Evolutionary conservation across 345 rosid species (phyloP), one percentile per base, ranked within the genome.

Genomic region (Mallotus nudiflorus): DNA sequence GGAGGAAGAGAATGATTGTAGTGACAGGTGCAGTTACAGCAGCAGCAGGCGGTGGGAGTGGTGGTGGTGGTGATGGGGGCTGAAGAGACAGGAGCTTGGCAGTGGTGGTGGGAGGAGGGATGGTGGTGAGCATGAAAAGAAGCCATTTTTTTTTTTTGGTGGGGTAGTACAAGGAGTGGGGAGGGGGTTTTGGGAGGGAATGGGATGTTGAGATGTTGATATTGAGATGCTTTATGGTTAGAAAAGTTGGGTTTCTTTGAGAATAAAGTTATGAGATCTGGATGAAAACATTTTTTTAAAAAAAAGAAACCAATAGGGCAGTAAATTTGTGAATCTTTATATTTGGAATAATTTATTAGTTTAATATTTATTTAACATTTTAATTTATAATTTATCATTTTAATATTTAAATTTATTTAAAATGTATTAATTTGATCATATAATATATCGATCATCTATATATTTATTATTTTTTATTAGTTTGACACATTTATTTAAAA

Each of bases 131-230:
- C 9, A 42, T 4, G 46, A 1, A 42, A 42, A 33, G 81, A 78
- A 10, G 90, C 91, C 98, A 92, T 87, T 66, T 12, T 9, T 42
- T 42, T 33, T 33, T 33, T 33, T 31, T 29, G 54, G n/a, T 49
- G 31, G 45, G 69, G 27, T 68, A 29, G 39, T 1, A 19, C n/a
- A 44, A 22, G 31, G 71, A 59, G 57, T 28, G 67, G 22, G 53
- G 58, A 57, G 63, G 28, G 22, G 53, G 60, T 39, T 62, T 40
- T 22, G 54, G 45, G 44, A 20, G 33, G 57, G 66, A 27, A 4
- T 42, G 24, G 24, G 48, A 37, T 44, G 67, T 48, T n/a, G n/a
- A 53, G 62, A 22, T 46, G 37, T 33, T 64, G 56, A n/a, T 58
- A 16, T 57, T 20, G 55, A 18, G 65, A 51, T 33, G 31, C 44